Conservation (phyloP, 768 basidiomycete genomes). For the Tremella mesenterica region DNA sequence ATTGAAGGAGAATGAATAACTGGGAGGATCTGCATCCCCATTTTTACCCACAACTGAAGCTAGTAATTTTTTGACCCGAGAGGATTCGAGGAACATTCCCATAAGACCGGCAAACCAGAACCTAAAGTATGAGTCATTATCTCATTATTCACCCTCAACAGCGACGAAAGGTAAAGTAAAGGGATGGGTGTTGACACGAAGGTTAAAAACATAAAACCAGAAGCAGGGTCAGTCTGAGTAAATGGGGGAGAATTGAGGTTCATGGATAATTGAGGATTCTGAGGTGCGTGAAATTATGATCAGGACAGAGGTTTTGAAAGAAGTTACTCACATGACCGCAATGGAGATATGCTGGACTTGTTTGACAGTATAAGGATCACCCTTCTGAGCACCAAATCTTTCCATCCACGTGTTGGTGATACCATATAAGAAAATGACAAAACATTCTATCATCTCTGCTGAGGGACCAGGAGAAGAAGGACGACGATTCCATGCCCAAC, state of each 20-base stretch:
- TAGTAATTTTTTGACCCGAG: slow-evolving; percentile 62
- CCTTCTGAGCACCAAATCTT: slow-evolving; percentile 70
- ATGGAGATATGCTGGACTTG: slow-evolving; percentile 91
- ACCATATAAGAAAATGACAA: slow-evolving; percentile 73
- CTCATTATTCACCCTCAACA: too few species aligned
- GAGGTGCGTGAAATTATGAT: background rate
- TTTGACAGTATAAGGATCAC: slow-evolving; percentile 79
- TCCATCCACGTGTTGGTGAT: slow-evolving; percentile 95
- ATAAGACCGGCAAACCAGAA: slow-evolving; percentile 88
- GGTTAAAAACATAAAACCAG: too few species aligned
- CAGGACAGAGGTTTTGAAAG: background rate
- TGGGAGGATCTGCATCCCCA: slow-evolving; percentile 56
- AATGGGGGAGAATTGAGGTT: too few species aligned
- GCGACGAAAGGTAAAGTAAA: too few species aligned
- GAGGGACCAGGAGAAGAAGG: slow-evolving; percentile 22
- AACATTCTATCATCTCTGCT: slow-evolving; percentile 46
- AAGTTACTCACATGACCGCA: slow-evolving; percentile 52
- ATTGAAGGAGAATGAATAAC: slow-evolving; percentile 71
- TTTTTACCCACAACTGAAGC: slow-evolving; percentile 49
- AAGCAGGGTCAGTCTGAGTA: too few species aligned
- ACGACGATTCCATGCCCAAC: slow-evolving; percentile 85
- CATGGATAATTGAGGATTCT: too few species aligned
- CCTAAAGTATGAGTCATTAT: too few species aligned
- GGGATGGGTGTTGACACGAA: too few species aligned
- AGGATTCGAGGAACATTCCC: slow-evolving; percentile 83